A percentile compares a stretch with the other conserved stretches of the same genome.
Evolutionary conservation across 768 basidiomycete species (phyloP).

Genomic region (Lenzites betulinus): DNA sequence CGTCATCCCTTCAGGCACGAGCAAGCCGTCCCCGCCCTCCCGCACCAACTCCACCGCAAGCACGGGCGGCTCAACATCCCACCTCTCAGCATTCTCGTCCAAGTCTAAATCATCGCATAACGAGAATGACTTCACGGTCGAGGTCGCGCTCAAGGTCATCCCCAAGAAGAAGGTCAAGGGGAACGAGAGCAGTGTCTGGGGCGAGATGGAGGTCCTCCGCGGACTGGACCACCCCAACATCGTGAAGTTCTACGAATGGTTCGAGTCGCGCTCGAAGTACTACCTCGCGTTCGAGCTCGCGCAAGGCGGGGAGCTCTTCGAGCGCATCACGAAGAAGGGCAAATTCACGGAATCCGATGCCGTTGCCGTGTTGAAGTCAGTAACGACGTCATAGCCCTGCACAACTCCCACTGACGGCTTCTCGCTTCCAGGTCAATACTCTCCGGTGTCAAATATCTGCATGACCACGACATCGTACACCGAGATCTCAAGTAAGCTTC

Average conservation of each 20-base stretch:
- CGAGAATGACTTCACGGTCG: slow-evolving; percentile 45
- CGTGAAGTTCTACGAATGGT: slow-evolving; percentile 96
- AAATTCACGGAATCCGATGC: slow-evolving; percentile 96
- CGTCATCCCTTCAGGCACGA: background rate
- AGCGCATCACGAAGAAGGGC: slow-evolving; percentile 79
- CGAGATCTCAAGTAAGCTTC: slow-evolving; percentile 82
- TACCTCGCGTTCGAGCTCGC: slow-evolving; percentile 97
- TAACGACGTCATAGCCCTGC: slow-evolving; percentile 12
- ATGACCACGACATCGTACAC: slow-evolving; percentile 92
- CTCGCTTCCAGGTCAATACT: slow-evolving; percentile 63
- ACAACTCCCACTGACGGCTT: background rate
- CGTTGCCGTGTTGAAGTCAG: slow-evolving; percentile 70
- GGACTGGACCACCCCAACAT: slow-evolving; percentile 92
- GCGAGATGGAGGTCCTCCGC: slow-evolving; percentile 91
- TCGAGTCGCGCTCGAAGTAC: slow-evolving; percentile 92
- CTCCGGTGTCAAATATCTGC: slow-evolving; percentile 87
- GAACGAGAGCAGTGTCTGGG: slow-evolving; percentile 85
- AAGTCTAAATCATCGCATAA: slow-evolving; percentile 13
- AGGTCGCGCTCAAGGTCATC: slow-evolving; percentile 88
- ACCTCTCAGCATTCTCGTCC: slow-evolving; percentile 16
- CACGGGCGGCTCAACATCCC: slow-evolving; percentile 10
- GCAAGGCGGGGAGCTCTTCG: slow-evolving; percentile 92
- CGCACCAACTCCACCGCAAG: slow-evolving; percentile 18
- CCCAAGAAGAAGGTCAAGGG: slow-evolving; percentile 95
- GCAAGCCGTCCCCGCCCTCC: slow-evolving; percentile 9